Percentiles rank a stretch among this genome's conserved stretches.
phyloP scores from a whole-genome alignment of 1,284 basidiomycete species.

The Sparassis latifolia region DNA sequence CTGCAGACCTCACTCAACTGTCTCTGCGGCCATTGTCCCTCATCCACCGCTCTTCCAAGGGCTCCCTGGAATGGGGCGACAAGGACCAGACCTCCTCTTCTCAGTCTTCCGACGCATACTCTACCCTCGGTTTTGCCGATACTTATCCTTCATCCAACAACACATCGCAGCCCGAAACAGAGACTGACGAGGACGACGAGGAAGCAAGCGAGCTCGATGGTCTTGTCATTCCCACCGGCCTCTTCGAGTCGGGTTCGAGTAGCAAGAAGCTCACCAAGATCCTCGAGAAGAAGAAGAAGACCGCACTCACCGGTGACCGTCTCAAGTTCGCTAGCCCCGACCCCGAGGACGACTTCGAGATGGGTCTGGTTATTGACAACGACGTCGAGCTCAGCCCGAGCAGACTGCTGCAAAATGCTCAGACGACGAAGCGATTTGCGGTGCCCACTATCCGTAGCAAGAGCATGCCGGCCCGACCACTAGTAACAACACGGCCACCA shows the following conservation, averaged over 20 bases:
- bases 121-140: slow-evolving; percentile 65
- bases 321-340: slow-evolving; percentile 51
- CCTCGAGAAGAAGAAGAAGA: slow-evolving; percentile 69
- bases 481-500: slow-evolving; percentile 45
- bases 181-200: slow-evolving; percentile 60
- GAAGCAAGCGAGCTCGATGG: slow-evolving; percentile 74
- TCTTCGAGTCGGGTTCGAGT: slow-evolving; percentile 67
- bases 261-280: slow-evolving; percentile 63
- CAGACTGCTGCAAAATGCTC: slow-evolving; percentile 51
- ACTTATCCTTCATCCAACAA: slow-evolving; percentile 67
- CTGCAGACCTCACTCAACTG: slow-evolving; percentile 67
- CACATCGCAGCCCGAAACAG: slow-evolving; percentile 58
- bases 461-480: slow-evolving; percentile 46
- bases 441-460: slow-evolving; percentile 28
- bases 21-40: slow-evolving; percentile 70
- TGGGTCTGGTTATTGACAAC: slow-evolving; percentile 73
- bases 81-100: slow-evolving; percentile 75
- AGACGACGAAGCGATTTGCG: slow-evolving; percentile 36
- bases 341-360: slow-evolving; percentile 77
- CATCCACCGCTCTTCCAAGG: slow-evolving; percentile 68
- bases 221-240: slow-evolving; percentile 62
- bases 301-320: slow-evolving; percentile 37
- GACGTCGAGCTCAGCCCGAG: slow-evolving; percentile 75
- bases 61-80: slow-evolving; percentile 78
- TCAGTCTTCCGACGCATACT: slow-evolving; percentile 77